These are phyloP conservation scores for Candida frijolesensis DNA, from an alignment of 1,139 yeast genomes.

Conservation along the genomic window DNA sequence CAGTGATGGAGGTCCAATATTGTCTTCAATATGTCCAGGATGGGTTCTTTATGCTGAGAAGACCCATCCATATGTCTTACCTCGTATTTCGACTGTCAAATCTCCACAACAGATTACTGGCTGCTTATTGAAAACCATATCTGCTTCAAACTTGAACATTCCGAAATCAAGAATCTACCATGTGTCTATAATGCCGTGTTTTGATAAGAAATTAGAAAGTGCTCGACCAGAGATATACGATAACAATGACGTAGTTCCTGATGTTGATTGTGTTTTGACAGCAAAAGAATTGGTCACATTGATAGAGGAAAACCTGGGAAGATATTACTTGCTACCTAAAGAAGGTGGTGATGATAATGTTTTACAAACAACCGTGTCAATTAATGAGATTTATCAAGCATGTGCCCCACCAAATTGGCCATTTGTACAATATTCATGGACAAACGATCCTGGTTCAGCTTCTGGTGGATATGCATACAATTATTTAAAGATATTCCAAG, in stretches of 20 bases:
- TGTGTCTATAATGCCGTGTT: constrained; percentile 91
- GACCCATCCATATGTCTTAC: constrained; percentile 84
- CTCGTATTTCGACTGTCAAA: constrained; percentile 62
- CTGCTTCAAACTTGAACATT: constrained; percentile 41
- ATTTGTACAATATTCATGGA: constrained; percentile 59
- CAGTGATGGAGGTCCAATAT: constrained; percentile 41
- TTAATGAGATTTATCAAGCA: constrained; percentile 28
- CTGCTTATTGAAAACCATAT: constrained; percentile 61
- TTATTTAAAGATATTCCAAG: constrained; percentile 48
- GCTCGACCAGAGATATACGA: constrained; percentile 69
- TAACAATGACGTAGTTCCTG: constrained; percentile 27
- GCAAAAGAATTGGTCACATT: constrained; percentile 83
- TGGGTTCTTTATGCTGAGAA: constrained; percentile 96
- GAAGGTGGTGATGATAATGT: constrained; percentile 12
- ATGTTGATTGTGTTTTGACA: constrained; percentile 93
- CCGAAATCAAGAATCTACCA: constrained; percentile 61
- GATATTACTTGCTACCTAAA: constrained; percentile 22
- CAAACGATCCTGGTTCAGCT: constrained; percentile 73
- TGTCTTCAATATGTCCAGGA: constrained; percentile 87
- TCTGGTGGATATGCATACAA: constrained; percentile 88
- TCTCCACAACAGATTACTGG: constrained; percentile 97
- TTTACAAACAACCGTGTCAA: constrained; percentile 9
- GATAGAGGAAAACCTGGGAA: constrained; percentile 49
- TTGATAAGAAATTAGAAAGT: constrained; percentile 94
- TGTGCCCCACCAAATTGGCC: constrained; percentile 65